Conservation (phyloP, 164 flowering plant genomes). For the Berberis vulgaris region DNA sequence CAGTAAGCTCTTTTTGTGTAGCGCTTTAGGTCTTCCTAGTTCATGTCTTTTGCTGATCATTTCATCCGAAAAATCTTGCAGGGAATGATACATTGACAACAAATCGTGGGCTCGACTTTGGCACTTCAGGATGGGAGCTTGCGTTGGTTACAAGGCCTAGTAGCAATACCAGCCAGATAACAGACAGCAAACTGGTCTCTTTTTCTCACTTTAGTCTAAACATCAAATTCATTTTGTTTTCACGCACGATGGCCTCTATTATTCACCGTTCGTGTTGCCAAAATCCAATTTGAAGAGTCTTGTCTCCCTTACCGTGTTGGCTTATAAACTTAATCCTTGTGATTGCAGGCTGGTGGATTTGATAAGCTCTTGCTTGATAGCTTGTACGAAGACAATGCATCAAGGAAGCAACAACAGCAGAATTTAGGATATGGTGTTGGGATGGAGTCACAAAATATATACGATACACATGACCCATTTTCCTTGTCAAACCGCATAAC, state of each 20-base stretch:
- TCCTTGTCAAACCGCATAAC: slow-evolving; percentile 47
- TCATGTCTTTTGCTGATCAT: neutral
- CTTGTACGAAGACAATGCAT: slow-evolving; percentile 67
- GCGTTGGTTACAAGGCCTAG: slow-evolving; percentile 74
- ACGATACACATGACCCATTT: slow-evolving; percentile 53
- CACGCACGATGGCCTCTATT: no score
- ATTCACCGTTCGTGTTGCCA: no score
- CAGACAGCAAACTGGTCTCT: slow-evolving; percentile 64
- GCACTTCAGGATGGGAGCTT: slow-evolving; percentile 85
- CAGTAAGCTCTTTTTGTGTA: no score
- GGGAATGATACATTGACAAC: slow-evolving; percentile 24
- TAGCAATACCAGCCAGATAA: slow-evolving; percentile 29
- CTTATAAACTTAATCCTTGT: neutral
- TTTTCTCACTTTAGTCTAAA: neutral
- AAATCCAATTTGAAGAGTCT: no score
- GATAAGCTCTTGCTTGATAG: slow-evolving; percentile 83
- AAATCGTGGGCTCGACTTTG: slow-evolving; percentile 19
- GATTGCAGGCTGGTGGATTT: slow-evolving; percentile 28
- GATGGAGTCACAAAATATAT: slow-evolving; percentile 28
- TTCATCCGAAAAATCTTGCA: slow-evolving; percentile 9
- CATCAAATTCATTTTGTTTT: neutral
- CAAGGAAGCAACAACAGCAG: slow-evolving; percentile 47
- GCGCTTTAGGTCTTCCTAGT: neutral
- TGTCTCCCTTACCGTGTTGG: no score
- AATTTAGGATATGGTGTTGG: slow-evolving; percentile 48